These are phyloP conservation scores for Quercus glauca DNA, from an alignment of 306 rosid species.

Conservation along the genomic window DNA sequence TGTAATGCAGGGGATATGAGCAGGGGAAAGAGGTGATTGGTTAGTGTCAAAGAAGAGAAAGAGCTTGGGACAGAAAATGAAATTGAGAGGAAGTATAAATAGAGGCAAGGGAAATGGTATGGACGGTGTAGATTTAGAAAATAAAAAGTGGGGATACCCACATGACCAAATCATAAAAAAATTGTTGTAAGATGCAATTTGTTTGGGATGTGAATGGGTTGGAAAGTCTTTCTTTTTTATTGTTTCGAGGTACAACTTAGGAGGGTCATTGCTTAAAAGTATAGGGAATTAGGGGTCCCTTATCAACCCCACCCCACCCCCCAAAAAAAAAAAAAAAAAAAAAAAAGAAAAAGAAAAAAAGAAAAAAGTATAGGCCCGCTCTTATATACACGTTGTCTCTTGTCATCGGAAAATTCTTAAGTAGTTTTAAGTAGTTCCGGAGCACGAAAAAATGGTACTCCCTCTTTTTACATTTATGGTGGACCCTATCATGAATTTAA, in stretches of 20 bases:
- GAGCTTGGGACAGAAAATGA: slow-evolving; percentile 29
- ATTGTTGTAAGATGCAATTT: slow-evolving; percentile 23
- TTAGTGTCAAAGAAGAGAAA: slow-evolving; percentile 15
- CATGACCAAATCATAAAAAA: slow-evolving; percentile 44
- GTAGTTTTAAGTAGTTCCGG: no score
- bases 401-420: no score
- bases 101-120: slow-evolving; percentile 38
- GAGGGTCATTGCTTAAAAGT: not conserved
- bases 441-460: no score
- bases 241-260: not conserved
- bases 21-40: slow-evolving; percentile 27
- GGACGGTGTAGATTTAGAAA: slow-evolving; percentile 58
- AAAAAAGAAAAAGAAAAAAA: no score
- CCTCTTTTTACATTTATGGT: no score
- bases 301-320: no score
- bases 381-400: slow-evolving; percentile 11
- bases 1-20: slow-evolving; percentile 19
- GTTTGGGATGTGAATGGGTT: slow-evolving; percentile 13
- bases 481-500: no score
- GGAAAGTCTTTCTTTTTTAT: not conserved
- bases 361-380: not conserved
- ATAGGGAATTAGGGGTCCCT: not conserved
- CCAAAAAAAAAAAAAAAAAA: no score
- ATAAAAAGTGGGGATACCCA: slow-evolving; percentile 42
- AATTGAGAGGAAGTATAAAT: slow-evolving; percentile 45